Evolutionary conservation across 148 eudicot genomes (phyloP), one percentile per base, ranked within the genome.

Genomic region (Rhododendron simsii): DNA sequence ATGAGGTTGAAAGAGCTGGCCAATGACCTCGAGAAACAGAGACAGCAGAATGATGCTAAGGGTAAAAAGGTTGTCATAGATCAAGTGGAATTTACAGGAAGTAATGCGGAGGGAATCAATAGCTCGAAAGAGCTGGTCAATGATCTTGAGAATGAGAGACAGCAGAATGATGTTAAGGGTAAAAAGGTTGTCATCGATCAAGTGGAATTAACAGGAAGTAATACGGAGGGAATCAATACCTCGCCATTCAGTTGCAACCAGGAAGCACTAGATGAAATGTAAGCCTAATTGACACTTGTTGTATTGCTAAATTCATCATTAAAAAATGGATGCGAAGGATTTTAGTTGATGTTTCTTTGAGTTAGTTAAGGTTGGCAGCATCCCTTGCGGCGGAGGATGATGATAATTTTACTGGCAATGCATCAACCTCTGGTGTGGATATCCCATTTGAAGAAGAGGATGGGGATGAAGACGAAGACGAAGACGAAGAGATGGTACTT

Each of bases 321-420:
- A 67, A 53, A 21, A n/a, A 48, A 69, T 83, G 8, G 48, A 21
- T 71, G 44, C 45, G 11, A 80, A 80, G 74, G 50, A 13, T 63
- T 75, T 71, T 80, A 74, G 82, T 85, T 30, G 39, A 63, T 83
- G 53, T 69, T 78, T 55, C 59, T 76, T 83, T 84, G 81, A 81
- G 88, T 85, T 90, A 67, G 85, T 93, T 85, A 91, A 97, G 99
- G 98, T 87, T 97, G 93, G 99, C 95, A 84, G 98, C 99, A 20
- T 94, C 98, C 57, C 90, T 97, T 88, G 90, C 90, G 63, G 98
- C 96, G 26, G 99, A 95, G 89, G 98, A 95, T 76, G 83, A 86
- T 81, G 92, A 84, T 55, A 83, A 78, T 78, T 81, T 92, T 74
- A 47, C 80, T 80, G 87, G 73, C 82, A 86, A 87, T 87, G 92